Percentiles rank a stretch among this genome's conserved stretches.
These are phyloP conservation scores for Rhodotorula sphaerocarpa DNA, from an alignment of 768 basidiomycete species.

Conservation along the genomic window DNA sequence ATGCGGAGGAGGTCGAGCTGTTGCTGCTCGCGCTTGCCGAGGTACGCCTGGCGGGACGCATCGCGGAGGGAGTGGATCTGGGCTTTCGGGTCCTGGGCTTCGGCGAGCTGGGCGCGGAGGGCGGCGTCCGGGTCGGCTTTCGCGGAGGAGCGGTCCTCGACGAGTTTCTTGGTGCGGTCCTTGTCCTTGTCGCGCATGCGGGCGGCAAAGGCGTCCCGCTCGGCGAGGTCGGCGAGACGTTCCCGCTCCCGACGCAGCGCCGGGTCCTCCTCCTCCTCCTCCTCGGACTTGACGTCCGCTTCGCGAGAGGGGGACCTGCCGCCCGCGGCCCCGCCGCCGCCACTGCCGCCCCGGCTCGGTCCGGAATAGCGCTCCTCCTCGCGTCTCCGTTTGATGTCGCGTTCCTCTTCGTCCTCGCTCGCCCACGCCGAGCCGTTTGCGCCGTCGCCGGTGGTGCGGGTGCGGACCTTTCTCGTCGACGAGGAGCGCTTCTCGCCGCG, in stretches of 20 bases:
- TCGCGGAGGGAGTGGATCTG: constrained; percentile 68
- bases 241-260: constrained; percentile 63
- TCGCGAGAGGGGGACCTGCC: background rate
- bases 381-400: constrained; percentile 39
- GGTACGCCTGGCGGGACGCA: constrained; percentile 87
- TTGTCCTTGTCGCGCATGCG: constrained; percentile 73
- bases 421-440: background rate
- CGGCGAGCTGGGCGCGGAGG: constrained; percentile 56
- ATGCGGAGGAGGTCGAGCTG: constrained; percentile 84
- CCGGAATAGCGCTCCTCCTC: constrained; percentile 33
- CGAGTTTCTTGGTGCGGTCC: constrained; percentile 68
- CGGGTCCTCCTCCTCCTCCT: constrained; percentile 55
- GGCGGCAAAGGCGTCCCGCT: constrained; percentile 87
- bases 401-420: constrained; percentile 58
- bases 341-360: constrained; percentile 50
- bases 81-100: constrained; percentile 51
- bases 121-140: constrained; percentile 70
- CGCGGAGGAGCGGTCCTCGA: constrained; percentile 59
- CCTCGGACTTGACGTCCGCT: constrained; percentile 40
- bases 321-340: background rate
- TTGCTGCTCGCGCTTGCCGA: constrained; percentile 92
- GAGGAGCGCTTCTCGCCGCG: constrained; percentile 44
- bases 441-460: background rate
- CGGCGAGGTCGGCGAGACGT: constrained; percentile 66
- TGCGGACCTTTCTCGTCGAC: background rate